Conservation (phyloP, 345 rosid genomes). For the Ceriops decandra region DNA sequence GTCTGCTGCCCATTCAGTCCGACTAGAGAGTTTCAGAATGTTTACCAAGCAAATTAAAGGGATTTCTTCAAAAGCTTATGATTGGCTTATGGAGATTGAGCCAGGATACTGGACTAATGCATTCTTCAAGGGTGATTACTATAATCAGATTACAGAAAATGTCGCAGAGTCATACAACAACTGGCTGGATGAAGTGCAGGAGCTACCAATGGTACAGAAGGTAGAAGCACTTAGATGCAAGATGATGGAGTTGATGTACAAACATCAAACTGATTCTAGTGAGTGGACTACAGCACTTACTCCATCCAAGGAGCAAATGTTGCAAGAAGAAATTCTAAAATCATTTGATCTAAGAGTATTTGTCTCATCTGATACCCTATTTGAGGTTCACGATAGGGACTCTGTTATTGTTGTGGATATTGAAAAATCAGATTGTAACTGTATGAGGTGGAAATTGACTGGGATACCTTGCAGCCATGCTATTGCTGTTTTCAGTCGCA, state of each 20-base stretch:
- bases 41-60: constrained; percentile 55
- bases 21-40: constrained; percentile 51
- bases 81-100: constrained; percentile 13
- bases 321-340: constrained; percentile 52
- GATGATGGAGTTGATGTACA: constrained; percentile 53
- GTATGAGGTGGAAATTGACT: constrained; percentile 61
- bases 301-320: constrained; percentile 64
- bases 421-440: constrained; percentile 57
- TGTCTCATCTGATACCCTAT: constrained; percentile 73
- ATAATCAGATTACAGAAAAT: constrained; percentile 54
- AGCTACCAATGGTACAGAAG: constrained; percentile 64
- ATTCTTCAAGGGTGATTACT: constrained; percentile 68
- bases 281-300: constrained; percentile 58
- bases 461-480: constrained; percentile 87
- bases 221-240: constrained; percentile 44
- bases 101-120: not conserved
- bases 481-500: constrained; percentile 1
- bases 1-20: constrained; percentile 74
- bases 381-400: constrained; percentile 71
- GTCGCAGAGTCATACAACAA: constrained; percentile 48
- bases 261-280: constrained; percentile 39
- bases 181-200: constrained; percentile 75
- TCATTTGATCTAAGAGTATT: constrained; percentile 50
- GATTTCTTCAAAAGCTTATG: constrained; percentile 66
- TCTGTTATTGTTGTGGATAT: constrained; percentile 69